Conservation (phyloP, 2,329 filamentous ascomycete genomes). For the Achaetomium macrosporum region DNA sequence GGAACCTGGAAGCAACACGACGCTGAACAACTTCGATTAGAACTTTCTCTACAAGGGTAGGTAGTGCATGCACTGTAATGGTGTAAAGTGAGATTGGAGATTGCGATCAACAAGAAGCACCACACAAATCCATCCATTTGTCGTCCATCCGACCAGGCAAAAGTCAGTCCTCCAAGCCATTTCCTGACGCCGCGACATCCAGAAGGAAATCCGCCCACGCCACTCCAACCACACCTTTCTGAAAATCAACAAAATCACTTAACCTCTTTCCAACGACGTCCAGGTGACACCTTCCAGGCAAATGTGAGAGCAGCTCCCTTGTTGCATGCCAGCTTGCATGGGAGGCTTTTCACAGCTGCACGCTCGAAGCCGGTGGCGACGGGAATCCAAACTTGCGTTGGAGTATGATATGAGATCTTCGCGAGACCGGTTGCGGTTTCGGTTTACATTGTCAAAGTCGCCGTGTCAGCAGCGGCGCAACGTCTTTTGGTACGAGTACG, state of each 20-base stretch:
- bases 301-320: too few relatives aligned
- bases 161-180: conserved; percentile 10
- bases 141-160: conserved; percentile 1
- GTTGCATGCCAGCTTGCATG: too few relatives aligned
- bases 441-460: too few relatives aligned
- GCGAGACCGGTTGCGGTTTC: too few relatives aligned
- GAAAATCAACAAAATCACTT: background rate
- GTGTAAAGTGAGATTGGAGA: background rate
- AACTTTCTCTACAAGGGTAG: background rate
- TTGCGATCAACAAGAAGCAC: background rate
- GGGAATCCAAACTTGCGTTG: too few relatives aligned
- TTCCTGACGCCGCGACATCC: conserved; percentile 17
- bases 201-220: conserved; percentile 11
- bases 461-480: too few relatives aligned
- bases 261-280: background rate
- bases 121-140: background rate
- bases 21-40: background rate
- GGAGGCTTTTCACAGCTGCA: too few relatives aligned
- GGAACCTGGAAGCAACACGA: background rate
- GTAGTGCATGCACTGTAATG: too few relatives aligned
- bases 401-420: too few relatives aligned
- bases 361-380: too few relatives aligned
- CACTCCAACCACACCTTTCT: background rate
- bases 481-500: too few relatives aligned
- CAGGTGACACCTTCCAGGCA: too few relatives aligned